Evolutionary conservation across 1,284 basidiomycete species (phyloP).

Genomic region (Tilletia caries): DNA sequence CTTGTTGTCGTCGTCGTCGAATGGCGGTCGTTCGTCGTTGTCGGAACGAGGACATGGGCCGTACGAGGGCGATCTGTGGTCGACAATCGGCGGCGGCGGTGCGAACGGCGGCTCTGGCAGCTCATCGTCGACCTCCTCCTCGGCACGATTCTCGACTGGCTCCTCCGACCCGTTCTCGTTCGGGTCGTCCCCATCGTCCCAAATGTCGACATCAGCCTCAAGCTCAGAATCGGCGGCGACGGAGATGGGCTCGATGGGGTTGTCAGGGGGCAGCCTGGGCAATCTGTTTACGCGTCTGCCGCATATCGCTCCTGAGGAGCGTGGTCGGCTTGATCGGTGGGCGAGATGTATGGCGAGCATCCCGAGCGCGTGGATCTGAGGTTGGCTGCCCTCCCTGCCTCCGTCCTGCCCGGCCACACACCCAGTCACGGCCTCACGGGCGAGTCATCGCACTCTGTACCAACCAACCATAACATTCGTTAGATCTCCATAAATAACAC

Average conservation of each 20-base stretch:
- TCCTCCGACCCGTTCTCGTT: neutral
- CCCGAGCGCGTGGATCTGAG: slow-evolving; percentile 68
- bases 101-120: no score
- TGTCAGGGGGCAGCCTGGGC: slow-evolving; percentile 9
- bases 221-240: slow-evolving; percentile 37
- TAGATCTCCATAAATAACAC: no score
- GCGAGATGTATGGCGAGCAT: slow-evolving; percentile 70
- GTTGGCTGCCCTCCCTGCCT: neutral
- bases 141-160: no score
- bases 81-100: no score
- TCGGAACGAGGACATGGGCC: no score
- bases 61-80: no score
- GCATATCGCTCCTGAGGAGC: slow-evolving; percentile 77
- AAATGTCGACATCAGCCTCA: slow-evolving; percentile 22
- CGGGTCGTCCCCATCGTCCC: neutral
- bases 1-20: no score
- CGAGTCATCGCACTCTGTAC: no score
- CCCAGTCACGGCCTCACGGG: neutral
- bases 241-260: slow-evolving; percentile 21
- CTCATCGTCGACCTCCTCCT: no score
- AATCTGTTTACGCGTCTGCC: slow-evolving; percentile 57
- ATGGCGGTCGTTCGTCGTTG: no score
- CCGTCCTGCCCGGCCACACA: no score
- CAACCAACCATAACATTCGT: no score
- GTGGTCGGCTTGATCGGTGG: slow-evolving; percentile 73